Conservation (phyloP, 2,329 filamentous ascomycete genomes). For the Alternaria metachromatica region DNA sequence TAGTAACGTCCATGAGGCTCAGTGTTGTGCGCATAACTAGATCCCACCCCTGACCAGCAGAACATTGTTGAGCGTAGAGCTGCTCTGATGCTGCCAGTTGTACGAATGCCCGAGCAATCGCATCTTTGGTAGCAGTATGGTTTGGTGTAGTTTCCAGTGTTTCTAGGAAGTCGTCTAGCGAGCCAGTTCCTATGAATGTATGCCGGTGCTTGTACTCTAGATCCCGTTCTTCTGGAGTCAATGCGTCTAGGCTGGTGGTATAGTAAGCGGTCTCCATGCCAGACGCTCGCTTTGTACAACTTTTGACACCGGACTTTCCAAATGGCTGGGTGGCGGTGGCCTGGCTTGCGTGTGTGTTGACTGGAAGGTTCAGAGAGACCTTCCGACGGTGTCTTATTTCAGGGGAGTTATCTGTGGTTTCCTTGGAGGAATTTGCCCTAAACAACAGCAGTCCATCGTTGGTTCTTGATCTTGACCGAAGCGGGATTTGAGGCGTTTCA, state of each 20-base stretch:
- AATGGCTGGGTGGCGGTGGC: background rate
- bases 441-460: conserved; percentile 18
- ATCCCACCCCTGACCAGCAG: conserved; percentile 28
- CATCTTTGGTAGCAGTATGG: conserved; percentile 14
- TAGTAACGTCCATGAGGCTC: conserved; percentile 16
- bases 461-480: conserved; percentile 7
- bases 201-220: conserved; percentile 41
- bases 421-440: conserved; percentile 7
- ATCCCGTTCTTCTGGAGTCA: conserved; percentile 23
- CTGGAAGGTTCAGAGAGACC: conserved; percentile 20
- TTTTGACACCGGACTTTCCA: background rate
- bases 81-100: conserved; percentile 31
- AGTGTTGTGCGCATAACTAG: conserved; percentile 27
- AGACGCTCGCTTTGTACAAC: background rate
- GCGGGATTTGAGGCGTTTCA: background rate
- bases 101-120: conserved; percentile 28
- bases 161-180: conserved; percentile 33
- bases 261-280: background rate
- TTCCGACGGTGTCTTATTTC: conserved; percentile 11
- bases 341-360: background rate
- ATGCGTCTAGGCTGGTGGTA: background rate
- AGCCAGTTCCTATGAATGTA: conserved; percentile 40
- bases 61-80: conserved; percentile 27
- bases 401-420: background rate
- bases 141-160: conserved; percentile 20